phyloP scores from a whole-genome alignment of 768 basidiomycete genomes.

The Russula emetica region DNA sequence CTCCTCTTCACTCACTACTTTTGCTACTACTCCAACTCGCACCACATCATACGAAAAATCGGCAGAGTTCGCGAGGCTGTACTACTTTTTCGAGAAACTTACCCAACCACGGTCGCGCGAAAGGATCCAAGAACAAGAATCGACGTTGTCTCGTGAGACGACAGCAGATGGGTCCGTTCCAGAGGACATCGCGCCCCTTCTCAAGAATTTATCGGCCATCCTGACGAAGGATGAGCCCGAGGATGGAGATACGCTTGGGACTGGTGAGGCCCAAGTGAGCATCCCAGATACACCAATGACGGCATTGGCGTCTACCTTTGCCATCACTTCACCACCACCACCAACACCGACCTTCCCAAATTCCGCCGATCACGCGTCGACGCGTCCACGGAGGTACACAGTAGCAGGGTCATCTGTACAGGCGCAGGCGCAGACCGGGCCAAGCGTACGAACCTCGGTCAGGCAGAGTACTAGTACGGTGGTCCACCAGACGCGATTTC shows the following conservation, averaged over 20 bases:
- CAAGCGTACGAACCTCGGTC: background rate
- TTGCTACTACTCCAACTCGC: background rate
- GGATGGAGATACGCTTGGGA: constrained; percentile 4
- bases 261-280: constrained; percentile 9
- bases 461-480: background rate
- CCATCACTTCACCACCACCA: background rate
- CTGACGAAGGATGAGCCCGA: constrained; percentile 19
- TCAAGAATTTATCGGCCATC: constrained; percentile 23
- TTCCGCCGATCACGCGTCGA: constrained; percentile 3
- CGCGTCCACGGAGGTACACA: constrained; percentile 25
- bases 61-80: constrained; percentile 27
- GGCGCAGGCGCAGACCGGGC: background rate
- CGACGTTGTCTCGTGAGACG: background rate
- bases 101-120: constrained; percentile 19
- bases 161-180: constrained; percentile 19
- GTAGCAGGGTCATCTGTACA: constrained; percentile 1
- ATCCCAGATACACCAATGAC: constrained; percentile 20
- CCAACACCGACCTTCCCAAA: background rate
- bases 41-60: constrained; percentile 13
- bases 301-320: constrained; percentile 16
- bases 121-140: background rate
- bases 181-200: constrained; percentile 27
- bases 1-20: background rate
- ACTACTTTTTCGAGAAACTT: constrained; percentile 29
- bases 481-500: constrained; percentile 17